These are phyloP conservation scores for Salix suchowensis DNA, from an alignment of 345 rosid genomes.

Conservation along the genomic window DNA sequence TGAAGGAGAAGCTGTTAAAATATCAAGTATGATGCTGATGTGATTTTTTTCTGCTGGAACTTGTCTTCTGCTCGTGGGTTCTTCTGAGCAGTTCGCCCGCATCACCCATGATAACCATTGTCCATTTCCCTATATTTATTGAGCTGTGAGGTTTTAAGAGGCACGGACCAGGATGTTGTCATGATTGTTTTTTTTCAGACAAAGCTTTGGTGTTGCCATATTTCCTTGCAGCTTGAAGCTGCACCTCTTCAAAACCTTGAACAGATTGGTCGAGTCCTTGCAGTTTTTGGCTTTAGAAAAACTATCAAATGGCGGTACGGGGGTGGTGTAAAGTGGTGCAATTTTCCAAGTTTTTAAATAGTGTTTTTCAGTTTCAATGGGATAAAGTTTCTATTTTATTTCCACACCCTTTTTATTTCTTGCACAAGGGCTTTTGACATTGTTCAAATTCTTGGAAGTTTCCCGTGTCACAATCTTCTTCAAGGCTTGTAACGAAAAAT, in stretches of 20 bases:
- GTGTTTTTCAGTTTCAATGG: constrained; percentile 3
- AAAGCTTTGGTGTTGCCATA: constrained; percentile 11
- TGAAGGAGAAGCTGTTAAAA: constrained; percentile 77
- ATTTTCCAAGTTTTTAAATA: constrained; percentile 18
- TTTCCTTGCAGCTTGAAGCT: constrained; percentile 24
- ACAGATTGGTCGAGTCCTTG: background rate
- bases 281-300: constrained; percentile 7
- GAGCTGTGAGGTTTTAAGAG: constrained; percentile 20
- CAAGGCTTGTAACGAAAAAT: constrained; percentile 3
- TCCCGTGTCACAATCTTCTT: background rate
- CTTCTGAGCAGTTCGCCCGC: constrained; percentile 10
- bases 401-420: constrained; percentile 6
- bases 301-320: constrained; percentile 11
- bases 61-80: constrained; percentile 7
- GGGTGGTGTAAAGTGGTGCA: constrained; percentile 16
- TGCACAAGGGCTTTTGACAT: constrained; percentile 9
- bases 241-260: constrained; percentile 4
- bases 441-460: background rate
- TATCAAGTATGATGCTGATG: constrained; percentile 52
- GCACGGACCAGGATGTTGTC: constrained; percentile 22
- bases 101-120: constrained; percentile 12
- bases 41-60: constrained; percentile 2
- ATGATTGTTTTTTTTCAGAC: constrained; percentile 19
- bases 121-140: constrained; percentile 15
- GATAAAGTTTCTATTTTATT: constrained; percentile 9